Base-by-base conservation (phyloP, 2,329 filamentous ascomycete species). In the Sporothrix brasiliensis region DNA sequence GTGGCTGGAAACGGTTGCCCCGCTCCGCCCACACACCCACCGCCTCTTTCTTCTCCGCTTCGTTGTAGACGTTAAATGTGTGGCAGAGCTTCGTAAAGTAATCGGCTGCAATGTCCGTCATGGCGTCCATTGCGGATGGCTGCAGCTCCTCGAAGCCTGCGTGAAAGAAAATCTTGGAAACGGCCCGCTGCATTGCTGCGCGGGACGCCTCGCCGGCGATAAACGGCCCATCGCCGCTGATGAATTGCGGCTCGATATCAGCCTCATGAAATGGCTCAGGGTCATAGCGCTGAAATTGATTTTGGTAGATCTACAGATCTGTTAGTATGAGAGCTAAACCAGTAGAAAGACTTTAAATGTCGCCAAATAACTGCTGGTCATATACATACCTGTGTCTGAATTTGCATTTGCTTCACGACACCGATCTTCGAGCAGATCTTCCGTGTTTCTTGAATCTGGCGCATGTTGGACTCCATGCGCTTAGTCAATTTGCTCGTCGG, bases 341-440 rank as follows among this genome's bases (percentile, higher is more conserved):
- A 24, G 53, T 21, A 14, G 21, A 34, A 13, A 30, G 9, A 16
- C 4, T 24, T 24, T 19, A 9, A 21, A 19, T n/a, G 16, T 10
- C 19, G 49, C 16, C 19, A 10, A n/a, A 10, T 2, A 21, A 4
- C n/a, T 6, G 4, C 19, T 9, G 16, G 21, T 10, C 13, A 56
- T n/a, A 6, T 30, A 65, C 76, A 53, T 87, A 93, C 92, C 87
- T 97, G 95, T 67, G 93, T 92, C 79, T 99, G 95, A 69, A 98
- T 88, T 81, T 99, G 95, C 95, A 99, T 99, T 82, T 99, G 95
- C 83, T 98, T 99, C 78, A 99, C 95, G 73, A 99, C 93, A 65
- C 92, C 91, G 78, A 99, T 97, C 81, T 98, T 99, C 13, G 93
- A 93, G 76, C 93, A 97, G 41, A 99, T 87, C 78, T 97, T 98